These are phyloP conservation scores for Spinacia oleracea DNA, from an alignment of 179 eudicot genomes.

Conservation along the genomic window DNA sequence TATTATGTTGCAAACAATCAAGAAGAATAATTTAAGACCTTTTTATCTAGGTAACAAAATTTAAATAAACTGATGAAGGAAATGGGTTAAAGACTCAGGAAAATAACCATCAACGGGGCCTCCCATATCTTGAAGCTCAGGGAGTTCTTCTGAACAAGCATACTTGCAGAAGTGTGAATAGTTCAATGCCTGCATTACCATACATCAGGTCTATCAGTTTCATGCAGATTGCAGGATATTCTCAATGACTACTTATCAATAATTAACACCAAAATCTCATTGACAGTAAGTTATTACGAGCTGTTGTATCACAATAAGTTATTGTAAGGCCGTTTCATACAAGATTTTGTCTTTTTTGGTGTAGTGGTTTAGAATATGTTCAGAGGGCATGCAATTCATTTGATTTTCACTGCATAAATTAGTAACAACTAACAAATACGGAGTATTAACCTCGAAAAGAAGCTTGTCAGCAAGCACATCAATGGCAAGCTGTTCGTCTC, in stretches of 20 bases:
- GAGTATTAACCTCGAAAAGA: constrained; percentile 70
- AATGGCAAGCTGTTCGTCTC: constrained; percentile 98
- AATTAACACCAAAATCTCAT: background rate
- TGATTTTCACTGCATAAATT: background rate
- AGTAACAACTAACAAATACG: background rate
- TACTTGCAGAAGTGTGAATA: constrained; percentile 97
- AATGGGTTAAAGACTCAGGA: too few relatives aligned
- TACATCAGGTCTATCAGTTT: background rate
- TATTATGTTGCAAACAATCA: constrained; percentile 27
- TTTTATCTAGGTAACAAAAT: too few relatives aligned
- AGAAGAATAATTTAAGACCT: background rate
- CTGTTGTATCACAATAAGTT: too few relatives aligned
- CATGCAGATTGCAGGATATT: background rate
- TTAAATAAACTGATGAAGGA: background rate
- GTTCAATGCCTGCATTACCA: constrained; percentile 62
- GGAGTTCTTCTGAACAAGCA: constrained; percentile 98
- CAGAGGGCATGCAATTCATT: background rate
- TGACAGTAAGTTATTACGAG: background rate
- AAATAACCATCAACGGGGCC: constrained; percentile 79
- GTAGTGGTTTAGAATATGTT: too few relatives aligned
- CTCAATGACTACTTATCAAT: background rate
- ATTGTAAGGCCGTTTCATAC: background rate
- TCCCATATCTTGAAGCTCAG: constrained; percentile 98
- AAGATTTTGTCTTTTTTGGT: background rate
- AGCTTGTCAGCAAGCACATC: constrained; percentile 96